A percentile compares a stretch with the other conserved stretches of the same genome.
Conservation (phyloP, 2,329 filamentous ascomycete genomes). For the Hymenoscyphus fructigenus region DNA sequence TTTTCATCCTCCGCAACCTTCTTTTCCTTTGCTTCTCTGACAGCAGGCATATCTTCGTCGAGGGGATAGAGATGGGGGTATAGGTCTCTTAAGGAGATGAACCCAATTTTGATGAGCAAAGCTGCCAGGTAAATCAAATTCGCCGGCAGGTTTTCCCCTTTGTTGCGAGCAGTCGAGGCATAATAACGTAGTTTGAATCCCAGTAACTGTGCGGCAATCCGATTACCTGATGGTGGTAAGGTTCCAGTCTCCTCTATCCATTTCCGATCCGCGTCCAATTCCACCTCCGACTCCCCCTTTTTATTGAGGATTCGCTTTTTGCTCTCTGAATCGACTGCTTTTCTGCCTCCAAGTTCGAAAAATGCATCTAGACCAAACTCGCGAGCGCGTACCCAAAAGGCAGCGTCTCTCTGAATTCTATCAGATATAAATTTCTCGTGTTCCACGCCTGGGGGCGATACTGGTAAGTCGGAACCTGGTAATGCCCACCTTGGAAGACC, state of each 20-base stretch:
- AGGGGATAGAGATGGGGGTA: constrained; percentile 88
- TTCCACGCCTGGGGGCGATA: constrained; percentile 63
- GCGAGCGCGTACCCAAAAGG: constrained; percentile 80
- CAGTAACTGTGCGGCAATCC: constrained; percentile 87
- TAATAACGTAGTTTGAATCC: constrained; percentile 98
- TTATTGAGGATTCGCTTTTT: constrained; percentile 45
- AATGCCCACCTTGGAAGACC: constrained; percentile 85
- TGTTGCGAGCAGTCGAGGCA: constrained; percentile 73
- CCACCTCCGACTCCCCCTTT: constrained; percentile 39
- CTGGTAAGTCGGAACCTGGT: constrained; percentile 65
- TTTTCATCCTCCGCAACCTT: constrained; percentile 78
- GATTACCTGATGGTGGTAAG: constrained; percentile 80
- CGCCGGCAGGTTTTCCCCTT: constrained; percentile 76
- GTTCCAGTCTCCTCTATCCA: constrained; percentile 84
- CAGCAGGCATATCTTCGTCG: constrained; percentile 77
- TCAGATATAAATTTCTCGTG: constrained; percentile 55
- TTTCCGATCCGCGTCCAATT: constrained; percentile 56
- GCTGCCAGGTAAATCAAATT: constrained; percentile 92
- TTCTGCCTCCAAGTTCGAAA: constrained; percentile 80
- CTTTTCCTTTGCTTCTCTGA: constrained; percentile 68
- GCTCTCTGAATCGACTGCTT: constrained; percentile 59
- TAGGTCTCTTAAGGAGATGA: constrained; percentile 86
- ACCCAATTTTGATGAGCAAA: constrained; percentile 93
- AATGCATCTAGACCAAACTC: constrained; percentile 78
- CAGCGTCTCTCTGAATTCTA: constrained; percentile 64